Evolutionary conservation across 2,329 filamentous ascomycete species (phyloP).

Genomic region (Scedosporium dehoogii): DNA sequence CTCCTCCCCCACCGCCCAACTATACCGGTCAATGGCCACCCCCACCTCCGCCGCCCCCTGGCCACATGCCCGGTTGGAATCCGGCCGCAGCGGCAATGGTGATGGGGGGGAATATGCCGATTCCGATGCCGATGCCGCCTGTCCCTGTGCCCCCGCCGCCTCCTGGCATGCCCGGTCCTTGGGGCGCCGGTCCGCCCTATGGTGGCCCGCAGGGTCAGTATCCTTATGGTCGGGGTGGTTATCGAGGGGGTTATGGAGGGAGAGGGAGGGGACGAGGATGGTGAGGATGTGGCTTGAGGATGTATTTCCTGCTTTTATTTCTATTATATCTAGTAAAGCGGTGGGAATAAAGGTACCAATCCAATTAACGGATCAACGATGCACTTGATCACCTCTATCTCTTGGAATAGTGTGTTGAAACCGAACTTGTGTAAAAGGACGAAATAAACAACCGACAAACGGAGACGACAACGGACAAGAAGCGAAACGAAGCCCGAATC

Average conservation of each 20-base stretch:
- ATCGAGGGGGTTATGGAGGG: slow-evolving; percentile 7
- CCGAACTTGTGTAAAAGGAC: no score
- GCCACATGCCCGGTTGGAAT: background rate
- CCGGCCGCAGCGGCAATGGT: background rate
- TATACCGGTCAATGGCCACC: slow-evolving; percentile 6
- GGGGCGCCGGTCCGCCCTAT: background rate
- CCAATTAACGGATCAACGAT: no score
- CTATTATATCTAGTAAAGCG: no score
- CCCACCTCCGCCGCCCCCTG: background rate
- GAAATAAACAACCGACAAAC: no score
- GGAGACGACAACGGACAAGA: no score
- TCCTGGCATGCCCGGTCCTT: slow-evolving; percentile 11
- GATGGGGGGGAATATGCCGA: slow-evolving; percentile 13
- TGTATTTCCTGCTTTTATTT: no score
- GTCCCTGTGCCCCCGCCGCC: slow-evolving; percentile 21
- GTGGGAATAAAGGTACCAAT: background rate
- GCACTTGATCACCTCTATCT: no score
- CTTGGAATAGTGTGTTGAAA: no score
- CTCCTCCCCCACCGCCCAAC: slow-evolving; percentile 1
- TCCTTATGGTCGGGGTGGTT: background rate
- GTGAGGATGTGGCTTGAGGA: background rate
- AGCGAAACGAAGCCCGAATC: no score
- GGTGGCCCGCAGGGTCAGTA: background rate
- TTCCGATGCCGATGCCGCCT: slow-evolving; percentile 12
- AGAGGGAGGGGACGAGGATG: slow-evolving; percentile 9